A percentile compares a stretch with the other conserved stretches of the same genome.
These are phyloP conservation scores for Posidonia australis DNA, from an alignment of 106 monocot genomes.

Conservation along the genomic window DNA sequence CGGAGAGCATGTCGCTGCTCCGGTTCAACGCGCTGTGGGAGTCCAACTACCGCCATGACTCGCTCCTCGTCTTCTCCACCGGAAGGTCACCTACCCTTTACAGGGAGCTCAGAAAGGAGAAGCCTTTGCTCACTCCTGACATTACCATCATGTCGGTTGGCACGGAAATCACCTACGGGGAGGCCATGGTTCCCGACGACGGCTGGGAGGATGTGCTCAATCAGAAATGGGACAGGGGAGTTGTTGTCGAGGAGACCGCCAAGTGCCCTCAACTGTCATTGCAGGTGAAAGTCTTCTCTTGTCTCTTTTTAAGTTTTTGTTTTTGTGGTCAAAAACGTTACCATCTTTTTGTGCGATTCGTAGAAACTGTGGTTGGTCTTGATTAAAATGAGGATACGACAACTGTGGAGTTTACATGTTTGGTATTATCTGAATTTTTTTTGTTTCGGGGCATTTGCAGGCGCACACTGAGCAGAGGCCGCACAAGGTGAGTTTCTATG, in stretches of 20 bases:
- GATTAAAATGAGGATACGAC: background rate
- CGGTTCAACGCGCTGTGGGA: slow-evolving; percentile 30
- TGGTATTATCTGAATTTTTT: background rate
- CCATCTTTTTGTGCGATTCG: too few relatives aligned
- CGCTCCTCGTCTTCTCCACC: slow-evolving; percentile 25
- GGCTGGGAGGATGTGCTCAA: slow-evolving; percentile 23
- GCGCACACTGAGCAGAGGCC: slow-evolving; percentile 67
- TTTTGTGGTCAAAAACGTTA: too few relatives aligned
- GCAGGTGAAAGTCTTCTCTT: slow-evolving; percentile 10
- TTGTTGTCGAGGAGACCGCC: slow-evolving; percentile 18
- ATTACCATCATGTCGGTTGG: slow-evolving; percentile 27
- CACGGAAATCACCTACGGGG: slow-evolving; percentile 28
- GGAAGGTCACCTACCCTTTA: slow-evolving; percentile 24
- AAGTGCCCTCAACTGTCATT: slow-evolving; percentile 15
- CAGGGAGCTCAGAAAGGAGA: slow-evolving; percentile 11
- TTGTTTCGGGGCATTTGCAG: slow-evolving; percentile 19
- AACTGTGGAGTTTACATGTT: background rate
- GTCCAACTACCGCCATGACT: slow-evolving; percentile 17
- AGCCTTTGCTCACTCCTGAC: slow-evolving; percentile 19
- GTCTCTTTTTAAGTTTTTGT: background rate
- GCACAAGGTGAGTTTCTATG: slow-evolving; percentile 85
- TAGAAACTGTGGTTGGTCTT: background rate
- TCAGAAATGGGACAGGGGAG: slow-evolving; percentile 13
- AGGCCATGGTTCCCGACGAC: slow-evolving; percentile 17
- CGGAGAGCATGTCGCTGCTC: slow-evolving; percentile 16